phyloP scores from a whole-genome alignment of 2,329 filamentous ascomycete genomes.

The Coniochaeta ligniaria region DNA sequence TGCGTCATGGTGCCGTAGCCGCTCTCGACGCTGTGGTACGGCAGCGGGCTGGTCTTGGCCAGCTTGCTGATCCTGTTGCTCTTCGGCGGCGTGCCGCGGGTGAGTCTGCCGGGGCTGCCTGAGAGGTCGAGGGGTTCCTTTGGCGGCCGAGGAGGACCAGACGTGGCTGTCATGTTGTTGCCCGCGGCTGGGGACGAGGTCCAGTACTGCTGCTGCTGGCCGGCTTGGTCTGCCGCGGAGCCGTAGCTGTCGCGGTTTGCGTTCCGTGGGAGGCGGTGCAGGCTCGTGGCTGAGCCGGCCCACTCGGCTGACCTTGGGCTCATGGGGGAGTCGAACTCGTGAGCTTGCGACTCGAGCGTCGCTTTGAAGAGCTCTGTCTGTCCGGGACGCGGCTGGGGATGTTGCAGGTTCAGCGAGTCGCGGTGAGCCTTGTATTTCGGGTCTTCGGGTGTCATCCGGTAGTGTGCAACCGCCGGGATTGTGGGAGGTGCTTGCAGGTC shows the following conservation, averaged over 20 bases:
- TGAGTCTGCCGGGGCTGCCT: constrained; percentile 13
- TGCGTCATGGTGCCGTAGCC: constrained; percentile 39
- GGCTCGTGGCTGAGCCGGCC: constrained; percentile 53
- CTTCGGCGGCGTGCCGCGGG: constrained; percentile 32
- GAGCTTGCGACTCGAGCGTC: constrained; percentile 65
- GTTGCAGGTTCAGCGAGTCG: constrained; percentile 72
- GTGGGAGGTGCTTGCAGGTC: constrained; percentile 34
- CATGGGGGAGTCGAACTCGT: constrained; percentile 55
- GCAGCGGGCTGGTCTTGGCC: constrained; percentile 46
- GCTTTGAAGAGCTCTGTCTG: constrained; percentile 69
- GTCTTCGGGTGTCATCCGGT: constrained; percentile 51
- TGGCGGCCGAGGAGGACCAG: constrained; percentile 49
- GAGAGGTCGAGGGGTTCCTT: constrained; percentile 51
- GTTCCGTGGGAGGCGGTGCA: constrained; percentile 43
- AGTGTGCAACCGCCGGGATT: constrained; percentile 29
- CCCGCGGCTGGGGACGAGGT: constrained; percentile 33
- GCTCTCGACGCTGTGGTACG: constrained; percentile 48
- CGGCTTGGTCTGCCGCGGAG: constrained; percentile 22
- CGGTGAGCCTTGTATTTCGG: constrained; percentile 78
- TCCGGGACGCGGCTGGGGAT: constrained; percentile 69
- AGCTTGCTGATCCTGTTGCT: constrained; percentile 42
- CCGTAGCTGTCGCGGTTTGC: constrained; percentile 41
- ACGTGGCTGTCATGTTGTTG: constrained; percentile 12
- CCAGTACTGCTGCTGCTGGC: constrained; percentile 40
- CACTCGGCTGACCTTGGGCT: constrained; percentile 56